phyloP scores from a whole-genome alignment of 208 protist genomes.

The Acanthamoeba triangularis region DNA sequence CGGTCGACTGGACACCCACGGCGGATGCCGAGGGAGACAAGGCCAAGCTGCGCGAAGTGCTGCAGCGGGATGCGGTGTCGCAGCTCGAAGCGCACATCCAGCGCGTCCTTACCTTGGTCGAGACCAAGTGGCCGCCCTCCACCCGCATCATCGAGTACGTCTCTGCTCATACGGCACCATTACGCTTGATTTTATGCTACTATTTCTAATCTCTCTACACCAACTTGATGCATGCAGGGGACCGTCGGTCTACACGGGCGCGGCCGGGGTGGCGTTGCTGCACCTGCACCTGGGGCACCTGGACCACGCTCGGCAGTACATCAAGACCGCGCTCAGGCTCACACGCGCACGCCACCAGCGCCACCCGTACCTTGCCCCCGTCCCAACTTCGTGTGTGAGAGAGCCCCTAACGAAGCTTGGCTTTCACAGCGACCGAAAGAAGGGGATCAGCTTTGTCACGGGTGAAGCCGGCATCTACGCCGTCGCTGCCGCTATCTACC shows the following conservation, averaged over 20 bases:
- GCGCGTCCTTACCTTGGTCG: not conserved
- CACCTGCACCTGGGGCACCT: not conserved
- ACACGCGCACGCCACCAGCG: not conserved
- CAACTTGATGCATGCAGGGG: not conserved
- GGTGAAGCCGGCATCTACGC: slow-evolving; percentile 7
- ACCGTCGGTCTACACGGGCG: not conserved
- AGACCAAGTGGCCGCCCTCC: not conserved
- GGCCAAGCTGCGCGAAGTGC: not conserved
- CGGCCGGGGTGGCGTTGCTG: not conserved
- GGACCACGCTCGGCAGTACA: not conserved
- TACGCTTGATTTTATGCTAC: not conserved
- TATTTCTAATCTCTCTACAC: not conserved
- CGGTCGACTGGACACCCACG: not conserved
- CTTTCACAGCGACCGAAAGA: not conserved
- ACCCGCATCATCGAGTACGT: not conserved
- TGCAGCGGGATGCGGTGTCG: not conserved
- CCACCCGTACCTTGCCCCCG: not conserved
- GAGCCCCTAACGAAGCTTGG: too few relatives aligned
- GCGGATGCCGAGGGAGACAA: not conserved
- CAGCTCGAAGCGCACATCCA: not conserved
- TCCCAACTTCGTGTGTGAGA: not conserved
- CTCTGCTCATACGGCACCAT: not conserved
- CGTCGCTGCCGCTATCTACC: slow-evolving; percentile 54
- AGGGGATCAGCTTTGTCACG: slow-evolving; percentile 46
- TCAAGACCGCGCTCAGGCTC: not conserved